Percentiles rank a stretch among this genome's conserved stretches.
Evolutionary conservation across 768 basidiomycete genomes (phyloP).

Genomic region (Jaapia argillacea): DNA sequence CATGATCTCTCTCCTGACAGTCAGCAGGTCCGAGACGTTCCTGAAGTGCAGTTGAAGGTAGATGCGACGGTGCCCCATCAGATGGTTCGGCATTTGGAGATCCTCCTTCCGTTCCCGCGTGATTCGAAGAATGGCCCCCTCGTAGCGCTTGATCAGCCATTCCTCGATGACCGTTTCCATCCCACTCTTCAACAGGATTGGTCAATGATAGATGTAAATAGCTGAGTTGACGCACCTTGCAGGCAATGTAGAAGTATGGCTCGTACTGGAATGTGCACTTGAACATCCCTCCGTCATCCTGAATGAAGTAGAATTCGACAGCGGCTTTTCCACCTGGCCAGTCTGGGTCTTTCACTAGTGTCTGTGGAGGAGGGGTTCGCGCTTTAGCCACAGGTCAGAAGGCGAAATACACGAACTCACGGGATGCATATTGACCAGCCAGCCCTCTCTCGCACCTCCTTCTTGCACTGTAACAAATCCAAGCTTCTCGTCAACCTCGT

Average conservation of each 20-base stretch:
- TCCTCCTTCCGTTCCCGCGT: conserved; percentile 85
- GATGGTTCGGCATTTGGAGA: conserved; percentile 89
- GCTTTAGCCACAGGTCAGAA: background rate
- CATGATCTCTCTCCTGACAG: conserved; percentile 79
- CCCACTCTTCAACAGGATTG: conserved; percentile 42
- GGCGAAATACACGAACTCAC: conserved; percentile 40
- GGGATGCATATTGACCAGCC: conserved; percentile 99
- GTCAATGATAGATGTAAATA: background rate
- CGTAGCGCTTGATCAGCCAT: conserved; percentile 90
- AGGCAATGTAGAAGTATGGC: conserved; percentile 89
- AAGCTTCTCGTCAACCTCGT: conserved; percentile 90
- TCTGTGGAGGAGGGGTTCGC: too few species aligned
- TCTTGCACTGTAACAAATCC: conserved; percentile 81
- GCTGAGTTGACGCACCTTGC: conserved; percentile 52
- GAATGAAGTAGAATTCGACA: conserved; percentile 95
- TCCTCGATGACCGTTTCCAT: conserved; percentile 89
- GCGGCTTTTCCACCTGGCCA: conserved; percentile 80
- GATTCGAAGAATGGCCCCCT: conserved; percentile 75
- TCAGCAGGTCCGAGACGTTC: conserved; percentile 87
- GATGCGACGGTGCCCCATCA: conserved; percentile 87
- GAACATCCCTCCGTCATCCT: conserved; percentile 95
- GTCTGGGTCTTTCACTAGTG: conserved; percentile 77
- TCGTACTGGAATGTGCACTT: conserved; percentile 90
- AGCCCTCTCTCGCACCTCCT: conserved; percentile 71
- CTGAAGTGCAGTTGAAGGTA: conserved; percentile 86